Percentiles rank a stretch among this genome's conserved stretches.
phyloP scores from a whole-genome alignment of 1,139 yeast genomes.

The Yamadazyma songkhlaensis region DNA sequence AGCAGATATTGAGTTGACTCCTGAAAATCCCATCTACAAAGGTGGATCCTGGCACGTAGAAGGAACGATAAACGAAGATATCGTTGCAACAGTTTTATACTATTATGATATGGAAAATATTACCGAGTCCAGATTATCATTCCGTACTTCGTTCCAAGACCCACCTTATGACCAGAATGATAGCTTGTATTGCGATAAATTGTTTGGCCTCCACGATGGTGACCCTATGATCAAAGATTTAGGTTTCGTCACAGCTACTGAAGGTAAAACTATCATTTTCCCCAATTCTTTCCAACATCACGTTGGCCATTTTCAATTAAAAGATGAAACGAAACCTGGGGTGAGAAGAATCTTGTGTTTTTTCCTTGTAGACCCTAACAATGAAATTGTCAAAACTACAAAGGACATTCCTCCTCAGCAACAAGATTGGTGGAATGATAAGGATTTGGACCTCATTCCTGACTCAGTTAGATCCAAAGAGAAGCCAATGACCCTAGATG shows the following conservation, averaged over 20 bases:
- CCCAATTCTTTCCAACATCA: slow-evolving; percentile 42
- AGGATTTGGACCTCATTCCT: slow-evolving; percentile 8
- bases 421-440: slow-evolving; percentile 32
- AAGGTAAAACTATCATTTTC: slow-evolving; percentile 32
- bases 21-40: slow-evolving; percentile 34
- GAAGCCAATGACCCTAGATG: slow-evolving; percentile 20
- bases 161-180: slow-evolving; percentile 40
- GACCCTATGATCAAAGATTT: slow-evolving; percentile 19
- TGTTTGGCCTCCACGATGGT: slow-evolving; percentile 30
- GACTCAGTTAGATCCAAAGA: slow-evolving; percentile 7
- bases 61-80: slow-evolving; percentile 42
- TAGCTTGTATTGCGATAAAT: slow-evolving; percentile 18
- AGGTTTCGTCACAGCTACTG: slow-evolving; percentile 25
- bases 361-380: slow-evolving; percentile 38
- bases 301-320: slow-evolving; percentile 37
- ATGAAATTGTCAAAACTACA: slow-evolving; percentile 26
- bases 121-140: slow-evolving; percentile 31
- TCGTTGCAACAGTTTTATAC: slow-evolving; percentile 41
- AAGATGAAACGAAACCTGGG: slow-evolving; percentile 34
- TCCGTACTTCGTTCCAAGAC: slow-evolving; percentile 30
- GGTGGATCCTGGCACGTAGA: slow-evolving; percentile 51
- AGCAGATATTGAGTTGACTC: slow-evolving; percentile 43
- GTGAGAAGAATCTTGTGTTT: slow-evolving; percentile 40
- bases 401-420: slow-evolving; percentile 43
- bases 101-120: slow-evolving; percentile 44